Conservation (phyloP, 306 rosid species). For the Cotoneaster glaucophyllus region DNA sequence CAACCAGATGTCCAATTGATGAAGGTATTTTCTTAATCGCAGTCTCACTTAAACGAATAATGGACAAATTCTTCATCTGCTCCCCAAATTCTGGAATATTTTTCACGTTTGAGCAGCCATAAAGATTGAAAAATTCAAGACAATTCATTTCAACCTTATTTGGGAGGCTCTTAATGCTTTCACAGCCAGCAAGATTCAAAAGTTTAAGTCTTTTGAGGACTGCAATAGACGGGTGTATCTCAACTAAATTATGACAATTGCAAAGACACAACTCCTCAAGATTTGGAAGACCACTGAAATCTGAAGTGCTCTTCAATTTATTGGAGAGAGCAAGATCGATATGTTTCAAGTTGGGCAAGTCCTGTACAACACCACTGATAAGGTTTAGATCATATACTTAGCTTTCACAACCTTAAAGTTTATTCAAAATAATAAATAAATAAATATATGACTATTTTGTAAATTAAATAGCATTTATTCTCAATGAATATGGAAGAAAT, state of each 20-base stretch:
- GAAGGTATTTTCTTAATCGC: neutral
- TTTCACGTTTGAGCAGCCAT: too few relatives aligned
- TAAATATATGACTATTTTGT: too few relatives aligned
- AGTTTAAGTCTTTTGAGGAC: neutral
- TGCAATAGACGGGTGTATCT: slow-evolving; percentile 6
- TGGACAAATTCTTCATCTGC: too few relatives aligned
- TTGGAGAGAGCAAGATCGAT: neutral
- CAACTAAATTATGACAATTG: neutral
- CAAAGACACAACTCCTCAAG: neutral
- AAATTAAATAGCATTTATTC: neutral
- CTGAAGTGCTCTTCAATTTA: neutral
- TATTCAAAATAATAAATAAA: neutral
- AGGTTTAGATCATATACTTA: neutral
- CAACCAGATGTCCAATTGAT: neutral
- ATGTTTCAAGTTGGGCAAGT: neutral
- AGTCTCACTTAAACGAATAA: rapidly evolving
- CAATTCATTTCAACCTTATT: too few relatives aligned
- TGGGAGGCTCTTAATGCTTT: neutral
- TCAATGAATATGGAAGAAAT: neutral
- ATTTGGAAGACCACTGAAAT: slow-evolving; percentile 3
- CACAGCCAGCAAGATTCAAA: neutral
- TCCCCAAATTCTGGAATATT: too few relatives aligned
- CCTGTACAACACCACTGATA: neutral
- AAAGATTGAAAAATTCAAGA: rapidly evolving
- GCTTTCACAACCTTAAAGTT: too few relatives aligned